phyloP scores from a whole-genome alignment of 352 stramenopile genomes.

The Phytophthora pseudosyringae region DNA sequence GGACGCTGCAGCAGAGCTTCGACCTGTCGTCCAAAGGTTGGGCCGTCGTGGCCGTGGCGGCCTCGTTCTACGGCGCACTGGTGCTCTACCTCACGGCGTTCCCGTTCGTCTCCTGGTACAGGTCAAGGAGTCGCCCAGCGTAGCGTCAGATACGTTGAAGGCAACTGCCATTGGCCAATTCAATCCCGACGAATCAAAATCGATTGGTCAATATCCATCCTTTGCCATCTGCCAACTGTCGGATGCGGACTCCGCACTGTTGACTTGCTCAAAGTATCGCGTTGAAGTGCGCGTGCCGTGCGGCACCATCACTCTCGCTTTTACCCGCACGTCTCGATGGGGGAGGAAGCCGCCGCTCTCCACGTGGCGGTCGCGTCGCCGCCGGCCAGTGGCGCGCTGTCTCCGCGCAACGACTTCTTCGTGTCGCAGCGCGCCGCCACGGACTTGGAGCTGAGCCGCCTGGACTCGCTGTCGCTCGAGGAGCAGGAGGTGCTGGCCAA shows the following conservation, averaged over 20 bases:
- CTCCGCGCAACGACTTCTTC: slow-evolving; percentile 78
- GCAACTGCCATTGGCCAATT: slow-evolving; percentile 8
- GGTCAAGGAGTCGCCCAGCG: slow-evolving; percentile 1
- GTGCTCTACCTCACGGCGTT: slow-evolving; percentile 32
- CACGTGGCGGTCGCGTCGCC: slow-evolving; percentile 31
- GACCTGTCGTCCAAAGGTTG: slow-evolving; percentile 29
- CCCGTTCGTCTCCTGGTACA: slow-evolving; percentile 26
- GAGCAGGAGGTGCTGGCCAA: slow-evolving; percentile 90
- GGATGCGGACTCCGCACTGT: neutral
- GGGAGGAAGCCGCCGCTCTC: slow-evolving; percentile 30
- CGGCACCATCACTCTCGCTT: slow-evolving; percentile 29
- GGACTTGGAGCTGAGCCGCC: slow-evolving; percentile 70
- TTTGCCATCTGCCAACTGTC: slow-evolving; percentile 9
- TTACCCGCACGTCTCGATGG: slow-evolving; percentile 26
- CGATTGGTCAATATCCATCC: slow-evolving; percentile 17
- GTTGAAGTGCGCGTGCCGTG: slow-evolving; percentile 15
- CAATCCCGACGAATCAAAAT: slow-evolving; percentile 1
- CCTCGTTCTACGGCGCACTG: slow-evolving; percentile 24
- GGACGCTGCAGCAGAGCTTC: slow-evolving; percentile 47
- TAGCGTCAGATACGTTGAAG: slow-evolving; percentile 10
- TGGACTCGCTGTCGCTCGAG: slow-evolving; percentile 79
- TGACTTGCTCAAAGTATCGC: slow-evolving; percentile 16
- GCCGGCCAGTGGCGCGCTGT: slow-evolving; percentile 38
- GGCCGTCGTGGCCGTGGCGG: slow-evolving; percentile 12
- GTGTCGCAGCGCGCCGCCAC: slow-evolving; percentile 70